Evolutionary conservation across 1,284 basidiomycete genomes (phyloP).

Genomic region (Naganishia albida): DNA sequence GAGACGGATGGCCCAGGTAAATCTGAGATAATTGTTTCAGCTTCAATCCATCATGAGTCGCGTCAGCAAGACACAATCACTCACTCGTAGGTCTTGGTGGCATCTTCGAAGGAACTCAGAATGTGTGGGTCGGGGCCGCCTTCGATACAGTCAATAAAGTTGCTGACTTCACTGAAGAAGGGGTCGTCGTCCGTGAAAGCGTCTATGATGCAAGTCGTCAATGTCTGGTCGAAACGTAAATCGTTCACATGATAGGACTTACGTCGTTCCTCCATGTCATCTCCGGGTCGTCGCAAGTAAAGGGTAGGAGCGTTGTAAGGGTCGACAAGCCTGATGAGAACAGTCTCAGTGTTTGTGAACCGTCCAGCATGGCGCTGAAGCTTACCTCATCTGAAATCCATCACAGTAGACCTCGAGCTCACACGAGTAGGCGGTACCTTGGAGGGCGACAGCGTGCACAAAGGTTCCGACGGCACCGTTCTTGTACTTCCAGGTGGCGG

Average conservation of each 20-base stretch:
- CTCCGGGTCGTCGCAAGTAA: conserved; percentile 78
- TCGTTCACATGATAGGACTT: conserved; percentile 56
- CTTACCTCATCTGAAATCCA: conserved; percentile 63
- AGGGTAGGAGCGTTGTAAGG: conserved; percentile 73
- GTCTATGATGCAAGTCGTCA: background rate
- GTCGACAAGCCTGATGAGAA: conserved; percentile 73
- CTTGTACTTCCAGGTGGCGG: conserved; percentile 70
- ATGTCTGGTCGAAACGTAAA: conserved; percentile 23
- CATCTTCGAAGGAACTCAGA: conserved; percentile 63
- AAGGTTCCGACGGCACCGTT: conserved; percentile 88
- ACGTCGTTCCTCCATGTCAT: conserved; percentile 76
- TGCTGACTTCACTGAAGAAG: conserved; percentile 86
- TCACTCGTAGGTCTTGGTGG: conserved; percentile 75
- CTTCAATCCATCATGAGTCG: too few species aligned
- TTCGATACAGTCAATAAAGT: conserved; percentile 79
- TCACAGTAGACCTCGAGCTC: conserved; percentile 90
- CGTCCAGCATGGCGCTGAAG: conserved; percentile 1
- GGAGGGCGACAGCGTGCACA: conserved; percentile 81
- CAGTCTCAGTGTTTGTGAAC: background rate
- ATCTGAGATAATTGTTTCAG: conserved; percentile 26
- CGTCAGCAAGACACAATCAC: conserved; percentile 4
- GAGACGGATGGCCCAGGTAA: conserved; percentile 65
- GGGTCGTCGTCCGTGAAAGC: conserved; percentile 73
- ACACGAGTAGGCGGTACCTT: conserved; percentile 87
- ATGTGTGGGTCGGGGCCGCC: conserved; percentile 50